Conservation (phyloP, 2,329 filamentous ascomycete genomes). For the Zasmidium citrigriseum region DNA sequence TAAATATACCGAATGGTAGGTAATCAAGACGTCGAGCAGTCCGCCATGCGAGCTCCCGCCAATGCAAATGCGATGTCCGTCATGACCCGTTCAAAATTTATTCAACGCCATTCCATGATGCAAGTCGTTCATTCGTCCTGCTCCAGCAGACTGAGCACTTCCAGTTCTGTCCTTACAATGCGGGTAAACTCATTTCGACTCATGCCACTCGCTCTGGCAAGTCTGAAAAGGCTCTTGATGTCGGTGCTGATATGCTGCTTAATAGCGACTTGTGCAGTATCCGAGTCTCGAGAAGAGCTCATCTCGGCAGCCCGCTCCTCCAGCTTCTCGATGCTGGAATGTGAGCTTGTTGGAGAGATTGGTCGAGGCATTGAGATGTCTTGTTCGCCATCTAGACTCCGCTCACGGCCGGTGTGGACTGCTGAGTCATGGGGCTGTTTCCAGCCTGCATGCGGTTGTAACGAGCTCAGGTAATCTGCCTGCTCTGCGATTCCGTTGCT, state of each 20-base stretch:
- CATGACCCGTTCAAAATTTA: too few relatives aligned
- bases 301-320: slow-evolving; percentile 46
- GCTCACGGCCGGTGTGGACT: slow-evolving; percentile 14
- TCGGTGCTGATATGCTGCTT: slow-evolving; percentile 78
- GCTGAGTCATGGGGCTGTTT: slow-evolving; percentile 20
- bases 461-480: slow-evolving; percentile 19
- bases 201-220: slow-evolving; percentile 72
- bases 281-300: slow-evolving; percentile 31
- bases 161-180: slow-evolving; percentile 70
- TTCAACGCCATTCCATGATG: slow-evolving; percentile 1
- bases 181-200: slow-evolving; percentile 73
- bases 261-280: slow-evolving; percentile 70
- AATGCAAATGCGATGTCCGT: not conserved
- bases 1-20: too few relatives aligned
- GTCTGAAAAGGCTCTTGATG: slow-evolving; percentile 72
- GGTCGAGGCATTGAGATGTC: slow-evolving; percentile 48
- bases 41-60: too few relatives aligned
- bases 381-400: slow-evolving; percentile 14
- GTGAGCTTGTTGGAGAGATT: slow-evolving; percentile 47
- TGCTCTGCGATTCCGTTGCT: slow-evolving; percentile 12
- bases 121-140: slow-evolving; percentile 44
- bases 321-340: slow-evolving; percentile 55
- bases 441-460: slow-evolving; percentile 22
- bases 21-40: too few relatives aligned
- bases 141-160: slow-evolving; percentile 69